These are phyloP conservation scores for Diplodia seriata DNA, from an alignment of 2,329 filamentous ascomycete genomes.

Conservation along the genomic window DNA sequence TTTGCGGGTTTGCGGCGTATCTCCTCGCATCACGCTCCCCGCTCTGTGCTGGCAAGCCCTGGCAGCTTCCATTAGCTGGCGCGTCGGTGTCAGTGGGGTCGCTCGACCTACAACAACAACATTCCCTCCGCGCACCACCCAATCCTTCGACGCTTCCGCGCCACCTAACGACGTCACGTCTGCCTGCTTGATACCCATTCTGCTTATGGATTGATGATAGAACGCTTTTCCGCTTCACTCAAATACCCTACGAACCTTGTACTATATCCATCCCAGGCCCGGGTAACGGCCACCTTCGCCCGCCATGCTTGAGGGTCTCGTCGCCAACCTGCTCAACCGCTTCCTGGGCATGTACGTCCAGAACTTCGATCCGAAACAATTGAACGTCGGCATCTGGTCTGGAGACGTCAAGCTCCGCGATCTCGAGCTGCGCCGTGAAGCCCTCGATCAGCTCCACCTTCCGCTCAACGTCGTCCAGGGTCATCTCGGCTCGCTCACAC, in stretches of 20 bases:
- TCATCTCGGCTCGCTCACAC: constrained; percentile 87
- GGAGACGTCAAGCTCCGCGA: constrained; percentile 95
- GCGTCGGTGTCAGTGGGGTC: constrained; percentile 28
- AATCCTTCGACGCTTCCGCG: constrained; percentile 22
- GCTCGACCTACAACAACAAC: constrained; percentile 17
- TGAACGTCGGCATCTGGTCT: constrained; percentile 99
- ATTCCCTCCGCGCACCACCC: constrained; percentile 26
- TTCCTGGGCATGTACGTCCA: constrained; percentile 99
- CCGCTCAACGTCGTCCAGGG: constrained; percentile 97
- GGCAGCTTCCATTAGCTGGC: constrained; percentile 17
- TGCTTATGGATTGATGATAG: constrained; percentile 31
- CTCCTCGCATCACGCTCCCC: constrained; percentile 7
- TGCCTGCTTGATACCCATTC: constrained; percentile 31
- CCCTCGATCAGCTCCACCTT: constrained; percentile 94
- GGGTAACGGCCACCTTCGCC: constrained; percentile 71
- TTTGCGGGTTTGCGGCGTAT: not conserved
- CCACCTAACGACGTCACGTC: constrained; percentile 32
- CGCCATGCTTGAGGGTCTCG: constrained; percentile 94
- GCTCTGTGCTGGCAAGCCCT: constrained; percentile 7
- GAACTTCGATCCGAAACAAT: constrained; percentile 97
- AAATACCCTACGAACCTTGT: constrained; percentile 6
- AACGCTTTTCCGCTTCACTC: constrained; percentile 19
- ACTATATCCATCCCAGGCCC: constrained; percentile 61
- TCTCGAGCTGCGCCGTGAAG: constrained; percentile 90
- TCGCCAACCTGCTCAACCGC: constrained; percentile 96